Percentiles rank a stretch among this genome's conserved stretches.
phyloP scores from a whole-genome alignment of 2,329 filamentous ascomycete species.

The Dactylonectria macrodidyma region DNA sequence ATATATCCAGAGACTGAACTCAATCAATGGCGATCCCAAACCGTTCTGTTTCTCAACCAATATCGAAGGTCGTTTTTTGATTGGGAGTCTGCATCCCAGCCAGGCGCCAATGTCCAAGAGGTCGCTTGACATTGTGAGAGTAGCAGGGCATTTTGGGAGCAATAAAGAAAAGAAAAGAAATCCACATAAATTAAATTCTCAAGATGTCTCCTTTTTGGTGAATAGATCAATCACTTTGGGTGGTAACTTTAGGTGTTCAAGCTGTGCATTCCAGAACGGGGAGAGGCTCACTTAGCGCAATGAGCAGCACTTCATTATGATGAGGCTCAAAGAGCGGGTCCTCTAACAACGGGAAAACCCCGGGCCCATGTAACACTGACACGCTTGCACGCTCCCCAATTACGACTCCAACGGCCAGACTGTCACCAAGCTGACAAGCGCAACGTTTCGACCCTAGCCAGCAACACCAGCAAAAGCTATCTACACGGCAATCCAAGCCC shows the following conservation, averaged over 20 bases:
- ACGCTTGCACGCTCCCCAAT: constrained; percentile 48
- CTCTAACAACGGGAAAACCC: constrained; percentile 40
- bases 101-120: too few species aligned
- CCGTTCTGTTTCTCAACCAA: too few species aligned
- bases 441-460: constrained; percentile 35
- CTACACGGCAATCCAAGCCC: background rate
- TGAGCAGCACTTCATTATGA: background rate
- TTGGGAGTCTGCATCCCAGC: too few species aligned
- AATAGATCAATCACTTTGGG: background rate
- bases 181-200: too few species aligned
- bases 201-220: too few species aligned
- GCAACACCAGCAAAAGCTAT: constrained; percentile 20
- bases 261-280: constrained; percentile 7
- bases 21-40: too few species aligned
- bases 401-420: constrained; percentile 52
- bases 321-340: constrained; percentile 13
- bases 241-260: constrained; percentile 21
- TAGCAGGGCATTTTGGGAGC: too few species aligned
- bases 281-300: background rate
- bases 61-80: too few species aligned
- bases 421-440: constrained; percentile 42
- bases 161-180: too few species aligned
- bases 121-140: too few species aligned
- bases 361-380: constrained; percentile 36
- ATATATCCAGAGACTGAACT: too few species aligned